Evolutionary conservation across 2,329 filamentous ascomycete species (phyloP).

Genomic region (Phyllosticta citriasiana): DNA sequence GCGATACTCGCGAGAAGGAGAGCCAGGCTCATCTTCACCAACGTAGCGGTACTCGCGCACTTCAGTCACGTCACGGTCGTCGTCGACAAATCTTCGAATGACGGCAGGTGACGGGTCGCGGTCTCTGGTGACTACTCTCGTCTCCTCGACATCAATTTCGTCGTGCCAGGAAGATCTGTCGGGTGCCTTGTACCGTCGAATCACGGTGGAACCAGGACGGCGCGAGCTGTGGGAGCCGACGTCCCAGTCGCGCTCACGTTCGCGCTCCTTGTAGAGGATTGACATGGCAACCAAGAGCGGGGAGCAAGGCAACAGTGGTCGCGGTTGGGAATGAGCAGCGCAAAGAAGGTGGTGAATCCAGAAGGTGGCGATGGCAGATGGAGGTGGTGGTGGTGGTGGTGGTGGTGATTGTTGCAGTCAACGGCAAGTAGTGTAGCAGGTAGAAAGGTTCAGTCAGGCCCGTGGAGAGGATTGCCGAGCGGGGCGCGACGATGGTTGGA

Average conservation of each 20-base stretch:
- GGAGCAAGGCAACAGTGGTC: neutral
- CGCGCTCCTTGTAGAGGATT: conserved; percentile 35
- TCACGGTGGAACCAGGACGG: conserved; percentile 40
- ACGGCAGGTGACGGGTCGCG: conserved; percentile 3
- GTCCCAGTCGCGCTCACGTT: conserved; percentile 35
- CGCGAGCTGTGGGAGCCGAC: conserved; percentile 19
- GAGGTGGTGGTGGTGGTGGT: neutral
- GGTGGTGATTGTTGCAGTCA: neutral
- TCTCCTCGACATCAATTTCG: conserved; percentile 34
- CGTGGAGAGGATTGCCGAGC: neutral
- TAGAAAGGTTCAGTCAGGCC: neutral
- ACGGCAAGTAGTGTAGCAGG: neutral
- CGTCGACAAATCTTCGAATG: conserved; percentile 5
- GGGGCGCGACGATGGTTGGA: neutral
- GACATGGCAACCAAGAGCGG: conserved; percentile 28
- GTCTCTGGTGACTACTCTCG: conserved; percentile 35
- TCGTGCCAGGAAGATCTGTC: conserved; percentile 38
- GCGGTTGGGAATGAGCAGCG: too few relatives aligned
- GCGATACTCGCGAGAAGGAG: conserved; percentile 39
- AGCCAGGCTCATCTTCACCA: conserved; percentile 25
- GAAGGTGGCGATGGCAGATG: neutral
- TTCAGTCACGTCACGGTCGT: conserved; percentile 16
- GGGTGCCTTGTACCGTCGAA: conserved; percentile 51
- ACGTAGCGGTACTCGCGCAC: conserved; percentile 28
- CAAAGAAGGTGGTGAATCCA: neutral